Conservation (phyloP, 768 basidiomycete species). For the Trametes gibbosa region DNA sequence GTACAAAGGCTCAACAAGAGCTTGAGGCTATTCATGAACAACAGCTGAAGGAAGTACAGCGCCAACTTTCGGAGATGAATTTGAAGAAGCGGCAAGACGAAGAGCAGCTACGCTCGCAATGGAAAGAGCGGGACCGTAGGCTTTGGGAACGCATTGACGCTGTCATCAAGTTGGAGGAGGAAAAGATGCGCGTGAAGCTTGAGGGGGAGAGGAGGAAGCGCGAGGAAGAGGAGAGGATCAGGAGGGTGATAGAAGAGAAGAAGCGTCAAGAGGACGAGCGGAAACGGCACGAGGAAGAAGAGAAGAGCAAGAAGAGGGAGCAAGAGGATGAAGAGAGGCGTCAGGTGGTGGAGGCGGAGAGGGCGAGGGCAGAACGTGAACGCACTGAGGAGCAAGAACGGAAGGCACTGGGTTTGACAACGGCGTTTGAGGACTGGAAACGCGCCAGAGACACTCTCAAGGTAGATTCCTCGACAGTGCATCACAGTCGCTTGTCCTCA, state of each 20-base stretch:
- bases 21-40: conserved; percentile 42
- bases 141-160: conserved; percentile 60
- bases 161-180: conserved; percentile 63
- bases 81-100: conserved; percentile 47
- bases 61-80: conserved; percentile 41
- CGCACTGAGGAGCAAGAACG: conserved; percentile 38
- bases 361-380: conserved; percentile 30
- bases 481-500: conserved; percentile 12
- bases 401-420: conserved; percentile 48
- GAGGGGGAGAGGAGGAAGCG: conserved; percentile 55
- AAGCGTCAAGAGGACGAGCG: conserved; percentile 27
- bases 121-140: conserved; percentile 43
- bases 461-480: conserved; percentile 38
- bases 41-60: conserved; percentile 53
- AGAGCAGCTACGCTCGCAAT: conserved; percentile 39
- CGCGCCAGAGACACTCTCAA: conserved; percentile 50
- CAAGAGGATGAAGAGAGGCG: conserved; percentile 36
- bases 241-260: conserved; percentile 29
- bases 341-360: conserved; percentile 30
- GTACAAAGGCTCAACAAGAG: conserved; percentile 24
- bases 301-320: conserved; percentile 23
- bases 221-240: conserved; percentile 48
- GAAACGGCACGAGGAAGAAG: conserved; percentile 27
- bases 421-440: conserved; percentile 64
- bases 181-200: conserved; percentile 47